Percentiles rank a stretch among this genome's conserved stretches.
Conservation (phyloP, 805 yeast genomes). For the Yarrowia phangngaensis region DNA sequence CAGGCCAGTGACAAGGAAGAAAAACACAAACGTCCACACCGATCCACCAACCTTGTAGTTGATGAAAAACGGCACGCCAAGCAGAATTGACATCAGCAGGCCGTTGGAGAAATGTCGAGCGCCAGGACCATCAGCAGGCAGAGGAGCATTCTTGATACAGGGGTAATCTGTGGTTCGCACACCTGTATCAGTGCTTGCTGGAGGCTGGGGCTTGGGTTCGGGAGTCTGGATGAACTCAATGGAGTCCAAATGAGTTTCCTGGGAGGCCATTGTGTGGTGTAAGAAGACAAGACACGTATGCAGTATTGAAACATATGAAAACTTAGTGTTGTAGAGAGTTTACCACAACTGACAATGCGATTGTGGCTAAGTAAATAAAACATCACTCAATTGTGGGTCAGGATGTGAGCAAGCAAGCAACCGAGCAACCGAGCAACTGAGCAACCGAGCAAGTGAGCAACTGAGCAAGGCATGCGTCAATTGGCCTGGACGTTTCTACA, state of each 20-base stretch:
- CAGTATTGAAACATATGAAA: too few relatives aligned
- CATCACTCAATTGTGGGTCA: too few relatives aligned
- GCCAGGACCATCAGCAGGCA: slow-evolving; percentile 91
- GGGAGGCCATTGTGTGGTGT: slow-evolving; percentile 13
- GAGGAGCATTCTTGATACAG: slow-evolving; percentile 76
- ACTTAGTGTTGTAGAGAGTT: too few relatives aligned
- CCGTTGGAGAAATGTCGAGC: slow-evolving; percentile 68
- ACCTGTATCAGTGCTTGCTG: slow-evolving; percentile 47
- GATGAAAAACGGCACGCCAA: slow-evolving; percentile 59
- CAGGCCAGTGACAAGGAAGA: slow-evolving; percentile 51
- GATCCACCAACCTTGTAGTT: slow-evolving; percentile 65
- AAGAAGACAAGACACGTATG: background rate
- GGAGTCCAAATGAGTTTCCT: slow-evolving; percentile 25
- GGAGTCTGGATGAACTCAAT: slow-evolving; percentile 63
- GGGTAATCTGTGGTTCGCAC: slow-evolving; percentile 56
- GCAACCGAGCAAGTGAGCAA: too few relatives aligned
- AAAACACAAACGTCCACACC: slow-evolving; percentile 59
- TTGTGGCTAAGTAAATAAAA: too few relatives aligned
- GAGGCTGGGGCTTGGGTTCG: slow-evolving; percentile 44
- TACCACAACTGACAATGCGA: too few relatives aligned
- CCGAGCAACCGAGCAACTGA: too few relatives aligned
- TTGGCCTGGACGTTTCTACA: too few relatives aligned
- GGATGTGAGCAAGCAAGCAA: too few relatives aligned
- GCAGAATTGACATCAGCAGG: slow-evolving; percentile 48
- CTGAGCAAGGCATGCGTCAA: too few relatives aligned